Evolutionary conservation across 2,329 filamentous ascomycete genomes (phyloP).

Genomic region (Stachybotrys chlorohalonatus): DNA sequence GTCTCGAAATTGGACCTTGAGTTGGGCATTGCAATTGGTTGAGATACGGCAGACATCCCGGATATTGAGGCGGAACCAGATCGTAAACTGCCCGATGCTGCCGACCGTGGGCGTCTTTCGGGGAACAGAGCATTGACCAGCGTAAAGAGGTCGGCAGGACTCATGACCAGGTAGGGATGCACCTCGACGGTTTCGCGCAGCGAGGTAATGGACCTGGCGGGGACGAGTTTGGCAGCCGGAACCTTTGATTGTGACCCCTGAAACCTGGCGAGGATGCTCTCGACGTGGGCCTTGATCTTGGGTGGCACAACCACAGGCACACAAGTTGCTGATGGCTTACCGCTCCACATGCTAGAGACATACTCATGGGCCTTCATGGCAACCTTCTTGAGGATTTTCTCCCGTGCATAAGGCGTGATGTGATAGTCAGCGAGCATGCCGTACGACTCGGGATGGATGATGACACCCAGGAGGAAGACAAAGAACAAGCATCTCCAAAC

Average conservation of each 20-base stretch:
- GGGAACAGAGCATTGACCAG: constrained; percentile 80
- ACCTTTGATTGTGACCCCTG: constrained; percentile 40
- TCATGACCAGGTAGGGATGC: constrained; percentile 71
- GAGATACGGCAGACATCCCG: constrained; percentile 60
- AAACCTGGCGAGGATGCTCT: constrained; percentile 61
- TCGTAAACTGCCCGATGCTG: constrained; percentile 50
- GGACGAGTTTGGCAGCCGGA: constrained; percentile 50
- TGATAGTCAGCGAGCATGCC: constrained; percentile 81
- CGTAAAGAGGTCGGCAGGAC: constrained; percentile 69
- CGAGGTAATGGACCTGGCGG: constrained; percentile 63
- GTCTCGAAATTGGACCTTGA: constrained; percentile 52
- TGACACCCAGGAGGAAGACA: constrained; percentile 71
- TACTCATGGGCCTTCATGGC: constrained; percentile 71
- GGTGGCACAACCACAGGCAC: constrained; percentile 40
- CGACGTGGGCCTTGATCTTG: constrained; percentile 58
- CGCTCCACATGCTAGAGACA: constrained; percentile 70
- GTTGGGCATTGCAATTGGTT: constrained; percentile 53
- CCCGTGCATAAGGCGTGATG: constrained; percentile 81
- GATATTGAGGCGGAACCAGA: constrained; percentile 60
- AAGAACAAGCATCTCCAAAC: constrained; percentile 90
- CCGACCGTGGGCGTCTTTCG: constrained; percentile 56
- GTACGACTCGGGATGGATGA: constrained; percentile 80
- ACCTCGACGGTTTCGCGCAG: constrained; percentile 69
- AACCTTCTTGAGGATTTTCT: constrained; percentile 72
- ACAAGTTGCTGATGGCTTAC: constrained; percentile 47